These are phyloP conservation scores for Colletotrichum navitas DNA, from an alignment of 2,329 filamentous ascomycete species.

Conservation along the genomic window DNA sequence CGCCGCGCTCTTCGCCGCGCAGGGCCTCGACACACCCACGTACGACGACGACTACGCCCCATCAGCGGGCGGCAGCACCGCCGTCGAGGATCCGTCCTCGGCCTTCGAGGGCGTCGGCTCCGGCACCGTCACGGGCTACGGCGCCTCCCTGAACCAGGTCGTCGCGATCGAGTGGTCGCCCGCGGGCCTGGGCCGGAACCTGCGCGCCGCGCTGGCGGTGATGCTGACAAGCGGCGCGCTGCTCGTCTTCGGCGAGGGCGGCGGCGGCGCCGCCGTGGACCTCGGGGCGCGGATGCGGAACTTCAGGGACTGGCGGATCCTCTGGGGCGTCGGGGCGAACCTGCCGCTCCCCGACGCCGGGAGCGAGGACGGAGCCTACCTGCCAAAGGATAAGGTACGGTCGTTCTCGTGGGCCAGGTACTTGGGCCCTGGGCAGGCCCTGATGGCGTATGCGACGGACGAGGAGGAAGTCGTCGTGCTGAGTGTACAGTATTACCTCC, in stretches of 20 bases:
- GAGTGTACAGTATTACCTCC: conserved; percentile 57
- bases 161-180: conserved; percentile 70
- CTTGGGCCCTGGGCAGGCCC: conserved; percentile 54
- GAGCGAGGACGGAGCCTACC: conserved; percentile 45
- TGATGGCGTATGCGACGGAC: conserved; percentile 67
- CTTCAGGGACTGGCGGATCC: conserved; percentile 64
- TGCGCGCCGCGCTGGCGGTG: conserved; percentile 64
- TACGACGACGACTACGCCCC: conserved; percentile 38
- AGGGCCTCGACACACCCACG: conserved; percentile 51
- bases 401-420: conserved; percentile 67
- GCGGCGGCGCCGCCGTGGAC: conserved; percentile 45
- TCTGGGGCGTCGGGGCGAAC: conserved; percentile 68
- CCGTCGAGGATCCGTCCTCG: conserved; percentile 48
- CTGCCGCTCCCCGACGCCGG: conserved; percentile 61
- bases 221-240: conserved; percentile 65
- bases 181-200: conserved; percentile 66
- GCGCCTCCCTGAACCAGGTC: conserved; percentile 67
- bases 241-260: conserved; percentile 63
- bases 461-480: conserved; percentile 64
- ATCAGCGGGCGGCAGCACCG: background rate
- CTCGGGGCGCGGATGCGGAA: conserved; percentile 52
- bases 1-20: conserved; percentile 57
- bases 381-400: conserved; percentile 53
- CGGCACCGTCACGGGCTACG: conserved; percentile 61
- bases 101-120: conserved; percentile 56